Evolutionary conservation across 1,139 yeast species (phyloP), one percentile per base, ranked within the genome.

Genomic region (Nakaseomyces delphensis): DNA sequence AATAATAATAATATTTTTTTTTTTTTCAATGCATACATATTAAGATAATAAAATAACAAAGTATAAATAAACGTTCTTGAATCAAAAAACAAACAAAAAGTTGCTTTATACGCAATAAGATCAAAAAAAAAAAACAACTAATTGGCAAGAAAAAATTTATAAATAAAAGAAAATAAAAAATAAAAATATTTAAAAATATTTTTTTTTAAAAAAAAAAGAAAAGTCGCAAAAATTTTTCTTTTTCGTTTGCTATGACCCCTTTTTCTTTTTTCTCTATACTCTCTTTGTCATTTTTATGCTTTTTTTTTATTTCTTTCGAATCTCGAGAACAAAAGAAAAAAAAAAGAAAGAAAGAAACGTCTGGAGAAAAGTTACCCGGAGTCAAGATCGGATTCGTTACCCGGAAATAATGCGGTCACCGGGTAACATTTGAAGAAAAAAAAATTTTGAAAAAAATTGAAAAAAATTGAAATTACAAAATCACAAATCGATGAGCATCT

Each of bases 401-500:
- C 10, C 7, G 24, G 10, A 21, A 21, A 21, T 7, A 21, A 21
- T 8, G 10, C 7, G 24, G 24, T 8, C 7, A 21, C 7, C 3
- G 24, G 24, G 21, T 20, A 20, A 37, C 18, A 15, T 10, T 8
- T 23, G 32, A 16, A 18, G 16, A 37, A 25, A 27, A 25, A 25
- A n/a, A 25, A 25, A 25, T 25, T 25, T 21, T 25, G 9, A 15
- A 8, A 36, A 16, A 25, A 36, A 25, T 24, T 7, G 3, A 10
- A 14, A 9, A 19, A 14, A 27, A n/a, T n/a, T n/a, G n/a, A n/a
- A n/a, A n/a, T n/a, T n/a, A n/a, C n/a, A n/a, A n/a, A n/a, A n/a
- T n/a, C n/a, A n/a, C n/a, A n/a, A n/a, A 27, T 27, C 32, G 39
- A 29, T 37, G 39, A 37, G 39, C 33, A 13, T 27, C 23, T 21